Evolutionary conservation across 2,329 filamentous ascomycete species (phyloP), one percentile per base, ranked within the genome.

Genomic region (Tolypocladium inflatum): DNA sequence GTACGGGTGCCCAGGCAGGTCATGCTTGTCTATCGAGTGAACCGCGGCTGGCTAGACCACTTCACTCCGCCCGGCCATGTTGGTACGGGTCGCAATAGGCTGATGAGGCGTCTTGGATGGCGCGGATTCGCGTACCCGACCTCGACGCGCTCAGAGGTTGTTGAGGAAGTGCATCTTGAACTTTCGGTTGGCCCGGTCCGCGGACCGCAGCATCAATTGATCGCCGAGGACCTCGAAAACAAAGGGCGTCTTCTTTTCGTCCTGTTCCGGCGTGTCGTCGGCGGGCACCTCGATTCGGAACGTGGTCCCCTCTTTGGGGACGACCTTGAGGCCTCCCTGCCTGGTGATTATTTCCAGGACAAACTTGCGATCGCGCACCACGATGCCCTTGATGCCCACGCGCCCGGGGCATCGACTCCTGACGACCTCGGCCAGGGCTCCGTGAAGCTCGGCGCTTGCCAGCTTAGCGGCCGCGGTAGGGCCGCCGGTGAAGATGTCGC

Each of bases 251-350:
- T 66, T 63, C 45, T 65, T 60, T 15, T 55, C 63, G 8, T 51
- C 62, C 5, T 54, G 39, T 8, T n/a, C 55, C 3, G 42, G 21
- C 35, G 61, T 59, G 17, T 63, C 55, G 19, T 64, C 62, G 6
- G 59, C 5, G 68, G 87, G 84, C 11, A 97, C 78, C 62, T 84
- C 80, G 63, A 97, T 84, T 23, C 85, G 82, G 66, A 99, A 97
- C 21, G 93, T 79, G 0, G 91, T 93, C 43, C 91, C 87, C 69
- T 96, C 91, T 70, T 99, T 99, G 4, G 94, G 93, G 58, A 97
- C 79, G 45, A 84, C 78, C 76, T 94, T 96, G 50, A 94, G 67
- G 63, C 80, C 77, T 73, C 92, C 81, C 64, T 79, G 80, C 66
- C 73, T 78, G 3, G 90, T 96, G 43, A 97, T 81, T 61, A 99